These are phyloP conservation scores for Pythium vanterpoolii DNA, from an alignment of 352 stramenopile species.

Conservation along the genomic window DNA sequence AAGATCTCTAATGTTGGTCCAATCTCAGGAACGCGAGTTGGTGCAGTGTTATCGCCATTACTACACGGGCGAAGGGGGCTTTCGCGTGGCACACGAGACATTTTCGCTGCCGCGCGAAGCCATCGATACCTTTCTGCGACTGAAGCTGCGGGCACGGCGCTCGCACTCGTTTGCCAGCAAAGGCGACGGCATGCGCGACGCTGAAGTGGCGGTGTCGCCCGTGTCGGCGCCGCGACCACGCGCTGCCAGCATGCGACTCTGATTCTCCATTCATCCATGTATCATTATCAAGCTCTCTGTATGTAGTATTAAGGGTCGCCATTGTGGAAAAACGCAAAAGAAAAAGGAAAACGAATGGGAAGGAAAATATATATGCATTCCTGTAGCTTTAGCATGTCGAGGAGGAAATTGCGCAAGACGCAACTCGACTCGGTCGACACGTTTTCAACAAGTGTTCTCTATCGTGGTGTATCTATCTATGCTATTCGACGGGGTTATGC, in stretches of 20 bases:
- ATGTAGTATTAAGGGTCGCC: not conserved
- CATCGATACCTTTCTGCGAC: conserved; percentile 51
- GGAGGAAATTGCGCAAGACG: no score
- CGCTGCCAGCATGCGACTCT: conserved; percentile 14
- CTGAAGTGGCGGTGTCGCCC: conserved; percentile 19
- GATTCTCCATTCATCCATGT: not conserved
- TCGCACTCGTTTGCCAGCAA: conserved; percentile 32
- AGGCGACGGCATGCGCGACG: conserved; percentile 47
- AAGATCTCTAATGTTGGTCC: no score
- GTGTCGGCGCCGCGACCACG: conserved; percentile 12
- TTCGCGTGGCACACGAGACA: conserved; percentile 30
- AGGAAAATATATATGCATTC: not conserved
- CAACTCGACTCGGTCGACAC: not conserved
- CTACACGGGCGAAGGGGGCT: conserved; percentile 45
- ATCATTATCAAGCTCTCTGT: not conserved
- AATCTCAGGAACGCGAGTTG: conserved; percentile 44
- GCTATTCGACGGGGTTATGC: not conserved
- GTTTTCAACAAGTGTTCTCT: conserved; percentile 9
- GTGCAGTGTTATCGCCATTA: conserved; percentile 66
- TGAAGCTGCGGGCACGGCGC: conserved; percentile 43
- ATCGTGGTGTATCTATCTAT: conserved; percentile 26
- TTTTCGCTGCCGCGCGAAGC: conserved; percentile 55
- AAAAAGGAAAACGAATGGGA: not conserved
- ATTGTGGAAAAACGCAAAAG: not conserved
- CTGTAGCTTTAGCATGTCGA: not conserved